Evolutionary conservation across 176 grass and related monocot genomes (phyloP).

Genomic region (Alloteropsis semialata): DNA sequence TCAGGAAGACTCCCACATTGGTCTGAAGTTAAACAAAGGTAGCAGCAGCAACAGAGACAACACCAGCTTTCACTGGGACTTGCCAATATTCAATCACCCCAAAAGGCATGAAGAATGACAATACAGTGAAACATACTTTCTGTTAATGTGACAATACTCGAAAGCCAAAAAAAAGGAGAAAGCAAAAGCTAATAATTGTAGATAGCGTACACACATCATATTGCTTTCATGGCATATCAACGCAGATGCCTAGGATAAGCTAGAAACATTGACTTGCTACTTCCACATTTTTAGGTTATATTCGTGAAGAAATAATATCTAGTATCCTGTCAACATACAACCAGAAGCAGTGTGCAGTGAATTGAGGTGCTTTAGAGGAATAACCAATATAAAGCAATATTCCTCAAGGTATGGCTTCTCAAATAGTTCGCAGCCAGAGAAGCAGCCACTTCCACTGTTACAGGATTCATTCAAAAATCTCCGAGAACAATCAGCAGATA

Average conservation of each 20-base stretch:
- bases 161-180: slow-evolving; percentile 20
- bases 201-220: neutral
- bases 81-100: neutral
- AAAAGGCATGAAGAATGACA: neutral
- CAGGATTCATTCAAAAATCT: neutral
- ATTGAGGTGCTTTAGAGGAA: slow-evolving; percentile 6
- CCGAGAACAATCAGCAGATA: neutral
- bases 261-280: slow-evolving; percentile 4
- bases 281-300: neutral
- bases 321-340: slow-evolving; percentile 5
- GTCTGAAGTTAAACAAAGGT: neutral
- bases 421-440: neutral
- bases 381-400: slow-evolving; percentile 1
- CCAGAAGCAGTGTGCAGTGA: neutral
- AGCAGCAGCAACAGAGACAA: neutral
- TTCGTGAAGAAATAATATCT: neutral
- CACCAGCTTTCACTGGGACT: neutral
- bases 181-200: slow-evolving; percentile 6
- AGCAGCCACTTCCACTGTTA: neutral
- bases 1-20: neutral
- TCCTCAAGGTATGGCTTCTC: neutral
- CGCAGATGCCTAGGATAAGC: neutral
- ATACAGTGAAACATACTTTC: neutral
- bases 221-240: neutral
- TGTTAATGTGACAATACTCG: neutral